Base-by-base conservation (phyloP, 306 rosid genomes). In the Amphicarpaea edgeworthii region DNA sequence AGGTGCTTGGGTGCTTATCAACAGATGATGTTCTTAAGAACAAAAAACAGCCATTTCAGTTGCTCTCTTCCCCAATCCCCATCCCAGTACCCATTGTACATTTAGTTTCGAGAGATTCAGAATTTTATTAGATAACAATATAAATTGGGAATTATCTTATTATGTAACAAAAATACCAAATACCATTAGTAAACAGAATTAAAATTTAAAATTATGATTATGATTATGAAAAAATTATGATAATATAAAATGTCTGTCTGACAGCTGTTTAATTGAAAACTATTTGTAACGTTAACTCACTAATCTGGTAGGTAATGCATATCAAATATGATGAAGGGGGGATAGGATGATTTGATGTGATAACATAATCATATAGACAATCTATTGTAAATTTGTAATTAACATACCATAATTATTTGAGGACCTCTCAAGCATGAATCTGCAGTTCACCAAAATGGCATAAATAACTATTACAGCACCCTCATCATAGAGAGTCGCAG, bases 341-440 rank as follows among this genome's bases (percentile, higher is more conserved):
- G 12, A 8, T 65, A 72, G 15, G 19, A 59, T 15, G 30, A 53
- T 42, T 64, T 61, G 20, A 42, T 62, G 32, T 40, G 32, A 38
- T 24, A 73, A 58, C 58, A 63, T 30, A 70, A 63, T 38, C 54
- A 76, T 12, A 69, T 46, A 57, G 38, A 16, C 37, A 38, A 42
- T 45, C 24, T 7, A 47, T 40, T 40, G 53, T 77, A 69, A 73
- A 19, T 57, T 83, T 26, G 21, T 59, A 41, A 71, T 79, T 12
- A 59, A 83, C 85, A 76, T 69, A 95, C 99, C 99, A 72, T 90
- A 89, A 79, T 74, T 95, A 87, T 95, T 92, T 32, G 97, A 88
- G 77, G 96, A 90, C 87, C 97, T 89, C 84, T 95, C 99, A 76
- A 95, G 92, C 97, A 95, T 90, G 76, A 80, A 88, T 85, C 97